phyloP scores from a whole-genome alignment of 2,329 filamentous ascomycete genomes.

The Penicillium sp. region DNA sequence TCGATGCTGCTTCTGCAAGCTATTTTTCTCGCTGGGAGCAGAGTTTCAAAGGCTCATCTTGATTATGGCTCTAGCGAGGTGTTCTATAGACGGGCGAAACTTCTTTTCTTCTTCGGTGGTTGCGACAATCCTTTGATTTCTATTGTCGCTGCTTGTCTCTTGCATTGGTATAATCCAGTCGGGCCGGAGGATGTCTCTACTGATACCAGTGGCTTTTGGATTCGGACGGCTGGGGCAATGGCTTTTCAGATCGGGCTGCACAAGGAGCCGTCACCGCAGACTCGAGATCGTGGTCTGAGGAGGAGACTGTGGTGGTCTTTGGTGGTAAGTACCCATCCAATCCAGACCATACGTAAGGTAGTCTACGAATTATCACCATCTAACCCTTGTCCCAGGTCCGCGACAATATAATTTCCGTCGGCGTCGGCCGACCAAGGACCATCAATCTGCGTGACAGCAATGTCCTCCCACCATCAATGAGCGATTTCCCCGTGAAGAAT shows the following conservation, averaged over 20 bases:
- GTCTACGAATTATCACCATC: not conserved
- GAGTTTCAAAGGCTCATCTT: constrained; percentile 34
- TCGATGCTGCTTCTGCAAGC: constrained; percentile 33
- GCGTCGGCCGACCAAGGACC: constrained; percentile 41
- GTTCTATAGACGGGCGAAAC: constrained; percentile 33
- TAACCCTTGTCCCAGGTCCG: constrained; percentile 25
- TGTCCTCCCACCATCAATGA: constrained; percentile 35
- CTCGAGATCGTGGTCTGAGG: constrained; percentile 36
- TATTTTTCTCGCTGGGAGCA: constrained; percentile 43
- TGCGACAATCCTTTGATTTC: constrained; percentile 41
- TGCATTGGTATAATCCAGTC: constrained; percentile 46
- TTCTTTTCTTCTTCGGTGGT: constrained; percentile 35
- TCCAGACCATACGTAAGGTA: too few species aligned
- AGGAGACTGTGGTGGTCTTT: constrained; percentile 47
- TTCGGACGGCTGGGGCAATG: constrained; percentile 41
- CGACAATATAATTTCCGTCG: constrained; percentile 42
- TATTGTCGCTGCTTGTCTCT: constrained; percentile 37
- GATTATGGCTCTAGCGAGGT: constrained; percentile 32
- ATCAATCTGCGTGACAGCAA: constrained; percentile 42
- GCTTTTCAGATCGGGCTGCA: constrained; percentile 45
- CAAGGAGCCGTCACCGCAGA: constrained; percentile 36
- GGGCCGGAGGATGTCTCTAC: constrained; percentile 41
- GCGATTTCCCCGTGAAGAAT: constrained; percentile 35
- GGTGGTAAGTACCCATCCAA: constrained; percentile 30
- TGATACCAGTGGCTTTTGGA: constrained; percentile 44